These are phyloP conservation scores for Tetrahymena malaccensis DNA, from an alignment of 73 alveolate species.

Conservation along the genomic window DNA sequence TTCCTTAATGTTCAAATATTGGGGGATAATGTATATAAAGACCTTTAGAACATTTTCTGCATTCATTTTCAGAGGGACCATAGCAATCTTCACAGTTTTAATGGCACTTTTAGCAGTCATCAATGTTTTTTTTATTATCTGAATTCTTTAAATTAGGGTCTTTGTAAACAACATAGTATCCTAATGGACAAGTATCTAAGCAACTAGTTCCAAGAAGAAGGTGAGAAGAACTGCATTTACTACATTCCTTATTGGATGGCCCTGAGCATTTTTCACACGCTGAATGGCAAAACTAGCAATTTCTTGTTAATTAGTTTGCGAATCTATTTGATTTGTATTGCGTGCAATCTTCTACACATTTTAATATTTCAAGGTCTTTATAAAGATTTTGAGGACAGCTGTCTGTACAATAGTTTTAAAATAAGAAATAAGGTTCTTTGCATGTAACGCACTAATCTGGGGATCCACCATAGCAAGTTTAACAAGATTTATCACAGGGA, in stretches of 20 bases:
- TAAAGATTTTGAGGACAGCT: neutral
- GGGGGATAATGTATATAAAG: neutral
- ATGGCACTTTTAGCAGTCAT: neutral
- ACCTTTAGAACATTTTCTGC: neutral
- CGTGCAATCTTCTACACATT: neutral
- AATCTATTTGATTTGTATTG: neutral
- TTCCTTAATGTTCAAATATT: neutral
- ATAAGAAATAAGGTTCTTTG: neutral
- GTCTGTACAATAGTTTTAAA: neutral
- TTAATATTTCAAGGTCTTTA: neutral
- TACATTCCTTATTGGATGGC: neutral
- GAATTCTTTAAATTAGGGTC: neutral
- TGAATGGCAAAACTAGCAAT: neutral
- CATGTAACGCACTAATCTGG: neutral
- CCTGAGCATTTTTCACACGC: neutral
- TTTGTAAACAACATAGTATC: neutral
- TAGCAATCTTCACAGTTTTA: neutral
- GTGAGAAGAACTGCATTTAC: neutral
- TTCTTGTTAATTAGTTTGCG: neutral
- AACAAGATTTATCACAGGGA: neutral
- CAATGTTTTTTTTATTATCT: neutral
- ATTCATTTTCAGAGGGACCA: neutral
- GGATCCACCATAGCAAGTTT: neutral
- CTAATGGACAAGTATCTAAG: neutral
- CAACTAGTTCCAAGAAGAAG: neutral